These are phyloP conservation scores for Decorospora gaudefroyi DNA, from an alignment of 2,329 filamentous ascomycete genomes.

Conservation along the genomic window DNA sequence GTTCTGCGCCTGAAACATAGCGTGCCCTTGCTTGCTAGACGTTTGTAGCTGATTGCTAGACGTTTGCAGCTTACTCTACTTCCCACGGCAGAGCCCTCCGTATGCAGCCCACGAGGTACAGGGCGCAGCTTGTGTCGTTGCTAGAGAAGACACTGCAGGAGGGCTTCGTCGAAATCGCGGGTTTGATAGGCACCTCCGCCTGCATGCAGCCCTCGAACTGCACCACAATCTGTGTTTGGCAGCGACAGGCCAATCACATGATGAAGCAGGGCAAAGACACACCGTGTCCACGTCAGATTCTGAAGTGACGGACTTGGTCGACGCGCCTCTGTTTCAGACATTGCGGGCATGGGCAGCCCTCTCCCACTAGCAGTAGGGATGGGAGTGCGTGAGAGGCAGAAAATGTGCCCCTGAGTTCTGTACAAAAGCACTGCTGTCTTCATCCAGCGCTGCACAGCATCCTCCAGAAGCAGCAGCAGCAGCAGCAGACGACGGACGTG, in stretches of 20 bases:
- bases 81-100: too few species aligned
- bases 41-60: constrained; percentile 3
- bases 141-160: constrained; percentile 1
- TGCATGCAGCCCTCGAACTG: constrained; percentile 17
- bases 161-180: constrained; percentile 1
- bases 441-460: neutral
- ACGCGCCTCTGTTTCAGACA: constrained; percentile 42
- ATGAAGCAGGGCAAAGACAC: constrained; percentile 7
- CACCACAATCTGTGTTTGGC: constrained; percentile 23
- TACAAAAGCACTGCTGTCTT: constrained; percentile 18
- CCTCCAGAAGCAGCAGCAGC: neutral
- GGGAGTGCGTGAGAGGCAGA: constrained; percentile 5
- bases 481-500: constrained; percentile 1
- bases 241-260: constrained; percentile 15
- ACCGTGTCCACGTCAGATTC: constrained; percentile 40
- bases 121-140: neutral
- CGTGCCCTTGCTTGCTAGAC: constrained; percentile 30
- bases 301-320: constrained; percentile 24
- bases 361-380: constrained; percentile 26
- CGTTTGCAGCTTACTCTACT: too few species aligned
- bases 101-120: too few species aligned
- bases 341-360: constrained; percentile 18
- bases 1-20: constrained; percentile 33
- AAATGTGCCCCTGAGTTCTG: constrained; percentile 20
- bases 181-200: constrained; percentile 10